Conservation (phyloP, 2,329 filamentous ascomycete genomes). For the Chaetomium globosum region DNA sequence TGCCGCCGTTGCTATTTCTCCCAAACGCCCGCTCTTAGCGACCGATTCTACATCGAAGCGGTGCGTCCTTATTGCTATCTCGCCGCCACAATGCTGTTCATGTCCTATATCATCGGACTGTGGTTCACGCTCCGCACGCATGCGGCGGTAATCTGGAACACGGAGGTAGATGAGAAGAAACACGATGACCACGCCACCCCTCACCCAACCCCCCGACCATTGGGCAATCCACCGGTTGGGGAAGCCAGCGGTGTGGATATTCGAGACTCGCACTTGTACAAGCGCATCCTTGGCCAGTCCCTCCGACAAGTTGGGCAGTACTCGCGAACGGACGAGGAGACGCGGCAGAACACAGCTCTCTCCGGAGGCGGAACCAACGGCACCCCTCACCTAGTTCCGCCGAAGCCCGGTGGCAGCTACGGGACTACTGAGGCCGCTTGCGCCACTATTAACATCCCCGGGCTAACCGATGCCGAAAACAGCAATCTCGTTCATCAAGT, state of each 20-base stretch:
- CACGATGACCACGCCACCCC: constrained; percentile 53
- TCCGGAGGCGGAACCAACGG: constrained; percentile 46
- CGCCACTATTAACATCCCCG: constrained; percentile 60
- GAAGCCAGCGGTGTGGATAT: constrained; percentile 67
- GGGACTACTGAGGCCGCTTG: constrained; percentile 45
- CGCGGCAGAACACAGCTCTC: constrained; percentile 46
- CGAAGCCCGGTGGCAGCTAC: constrained; percentile 57
- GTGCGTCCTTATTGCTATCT: constrained; percentile 94
- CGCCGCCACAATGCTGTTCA: constrained; percentile 79
- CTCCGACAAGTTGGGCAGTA: constrained; percentile 77
- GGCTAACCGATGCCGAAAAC: constrained; percentile 81
- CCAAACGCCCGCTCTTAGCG: constrained; percentile 78
- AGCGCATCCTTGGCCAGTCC: constrained; percentile 88
- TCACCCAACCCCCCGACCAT: constrained; percentile 41
- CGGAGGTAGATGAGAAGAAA: constrained; percentile 76
- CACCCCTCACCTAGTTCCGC: constrained; percentile 75
- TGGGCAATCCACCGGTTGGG: constrained; percentile 43
- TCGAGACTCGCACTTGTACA: constrained; percentile 86
- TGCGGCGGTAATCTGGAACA: constrained; percentile 95
- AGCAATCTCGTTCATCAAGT: constrained; percentile 80
- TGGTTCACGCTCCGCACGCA: constrained; percentile 96
- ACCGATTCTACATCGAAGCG: constrained; percentile 86
- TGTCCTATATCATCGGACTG: constrained; percentile 90
- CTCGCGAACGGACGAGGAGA: constrained; percentile 53
- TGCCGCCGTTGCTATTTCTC: constrained; percentile 94